Conservation (phyloP, 116 monocot species). For the Dioscorea cayenensis region DNA sequence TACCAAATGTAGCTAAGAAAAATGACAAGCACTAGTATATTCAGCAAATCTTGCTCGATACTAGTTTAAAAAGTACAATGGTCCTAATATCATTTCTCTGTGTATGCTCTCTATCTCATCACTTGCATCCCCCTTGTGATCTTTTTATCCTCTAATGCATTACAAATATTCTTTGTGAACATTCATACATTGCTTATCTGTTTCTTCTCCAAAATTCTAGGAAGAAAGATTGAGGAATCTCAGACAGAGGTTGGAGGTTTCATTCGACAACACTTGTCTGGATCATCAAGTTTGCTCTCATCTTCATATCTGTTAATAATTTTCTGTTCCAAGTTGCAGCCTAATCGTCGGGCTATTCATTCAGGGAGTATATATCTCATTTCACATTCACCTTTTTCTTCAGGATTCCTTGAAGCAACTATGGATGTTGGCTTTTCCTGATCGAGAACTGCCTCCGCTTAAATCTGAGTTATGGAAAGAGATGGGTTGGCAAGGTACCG, state of each 20-base stretch:
- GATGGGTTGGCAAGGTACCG: conserved; percentile 98
- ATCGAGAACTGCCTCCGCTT: conserved; percentile 68
- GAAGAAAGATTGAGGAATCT: conserved; percentile 67
- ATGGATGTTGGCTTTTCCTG: conserved; percentile 85
- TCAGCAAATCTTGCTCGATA: no score
- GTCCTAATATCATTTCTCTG: no score
- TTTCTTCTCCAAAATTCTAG: conserved; percentile 26
- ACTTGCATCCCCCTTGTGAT: not conserved
- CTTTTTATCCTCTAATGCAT: not conserved
- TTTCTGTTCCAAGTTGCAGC: not conserved
- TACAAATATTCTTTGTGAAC: not conserved
- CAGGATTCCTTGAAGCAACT: conserved; percentile 85
- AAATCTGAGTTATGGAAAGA: conserved; percentile 97
- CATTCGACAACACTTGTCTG: conserved; percentile 51
- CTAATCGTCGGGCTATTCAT: not conserved
- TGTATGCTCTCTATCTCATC: no score
- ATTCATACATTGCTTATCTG: not conserved
- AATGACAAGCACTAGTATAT: no score
- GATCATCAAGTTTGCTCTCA: conserved; percentile 68
- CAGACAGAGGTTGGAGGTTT: conserved; percentile 63
- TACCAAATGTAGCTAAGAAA: no score
- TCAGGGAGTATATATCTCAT: not conserved
- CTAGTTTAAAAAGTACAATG: no score
- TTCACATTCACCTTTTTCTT: not conserved
- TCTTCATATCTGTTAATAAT: not conserved